Conservation (phyloP, 2,329 filamentous ascomycete species). For the Alternaria infectoria region DNA sequence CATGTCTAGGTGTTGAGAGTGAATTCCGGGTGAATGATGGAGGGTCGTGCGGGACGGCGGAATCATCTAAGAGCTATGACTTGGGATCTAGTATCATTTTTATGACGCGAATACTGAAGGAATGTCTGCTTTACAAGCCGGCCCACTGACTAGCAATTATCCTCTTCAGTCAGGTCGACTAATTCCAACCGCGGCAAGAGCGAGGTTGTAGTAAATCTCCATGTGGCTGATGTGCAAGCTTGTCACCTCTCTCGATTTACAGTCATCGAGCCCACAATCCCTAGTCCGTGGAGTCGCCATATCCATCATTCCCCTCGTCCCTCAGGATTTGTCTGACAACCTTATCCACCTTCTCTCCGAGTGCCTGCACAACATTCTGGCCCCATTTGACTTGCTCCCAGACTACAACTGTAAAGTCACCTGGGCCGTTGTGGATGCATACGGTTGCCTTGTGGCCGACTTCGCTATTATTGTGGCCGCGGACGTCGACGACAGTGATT, state of each 20-base stretch:
- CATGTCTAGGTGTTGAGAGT: fast-evolving
- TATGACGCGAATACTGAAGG: background rate
- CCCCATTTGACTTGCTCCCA: background rate
- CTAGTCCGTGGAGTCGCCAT: background rate
- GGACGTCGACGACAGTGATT: slow-evolving; percentile 4
- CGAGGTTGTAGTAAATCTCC: background rate
- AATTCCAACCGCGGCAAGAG: background rate
- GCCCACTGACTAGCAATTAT: background rate
- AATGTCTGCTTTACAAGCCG: background rate
- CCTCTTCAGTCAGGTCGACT: background rate
- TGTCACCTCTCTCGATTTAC: background rate
- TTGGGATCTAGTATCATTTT: background rate
- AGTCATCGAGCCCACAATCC: background rate
- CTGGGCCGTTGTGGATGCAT: slow-evolving; percentile 3
- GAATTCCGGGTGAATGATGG: fast-evolving
- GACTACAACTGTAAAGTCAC: slow-evolving; percentile 6
- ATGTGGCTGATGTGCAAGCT: background rate
- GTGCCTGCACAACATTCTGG: background rate
- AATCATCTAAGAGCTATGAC: background rate
- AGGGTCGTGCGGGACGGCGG: background rate
- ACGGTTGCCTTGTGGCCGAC: slow-evolving; percentile 9
- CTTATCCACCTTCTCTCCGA: slow-evolving; percentile 13
- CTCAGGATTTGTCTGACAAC: background rate
- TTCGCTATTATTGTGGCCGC: background rate
- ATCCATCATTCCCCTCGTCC: background rate